These are phyloP conservation scores for Diversispora epigaea DNA, from an alignment of 192 early-diverging fungal species.

Conservation along the genomic window DNA sequence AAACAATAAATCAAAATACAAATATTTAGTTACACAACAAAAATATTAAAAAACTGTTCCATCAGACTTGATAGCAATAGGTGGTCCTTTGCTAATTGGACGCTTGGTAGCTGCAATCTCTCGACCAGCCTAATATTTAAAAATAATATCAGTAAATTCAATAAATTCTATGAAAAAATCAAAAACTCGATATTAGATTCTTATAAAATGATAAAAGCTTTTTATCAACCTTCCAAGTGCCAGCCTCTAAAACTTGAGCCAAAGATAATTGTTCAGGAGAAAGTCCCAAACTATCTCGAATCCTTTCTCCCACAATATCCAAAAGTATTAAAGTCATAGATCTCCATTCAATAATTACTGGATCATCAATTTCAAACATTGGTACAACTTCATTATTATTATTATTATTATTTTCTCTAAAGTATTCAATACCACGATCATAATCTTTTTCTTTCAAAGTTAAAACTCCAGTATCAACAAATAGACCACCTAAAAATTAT, in stretches of 20 bases:
- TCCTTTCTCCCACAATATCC: constrained; percentile 66
- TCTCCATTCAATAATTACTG: constrained; percentile 90
- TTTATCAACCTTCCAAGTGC: constrained; percentile 78
- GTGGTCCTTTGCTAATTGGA: constrained; percentile 81
- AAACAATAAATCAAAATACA: too few relatives aligned
- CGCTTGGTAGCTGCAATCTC: constrained; percentile 80
- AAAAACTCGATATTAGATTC: background rate
- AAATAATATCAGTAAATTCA: background rate
- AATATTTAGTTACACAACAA: too few relatives aligned
- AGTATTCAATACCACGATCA: constrained; percentile 59
- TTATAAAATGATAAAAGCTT: background rate
- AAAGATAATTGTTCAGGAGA: constrained; percentile 60
- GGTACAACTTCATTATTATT: constrained; percentile 52
- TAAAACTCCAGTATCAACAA: constrained; percentile 84
- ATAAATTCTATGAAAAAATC: background rate
- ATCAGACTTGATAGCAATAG: constrained; percentile 85
- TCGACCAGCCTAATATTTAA: constrained; percentile 62
- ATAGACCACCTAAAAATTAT: constrained; percentile 62
- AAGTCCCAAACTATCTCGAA: constrained; percentile 59
- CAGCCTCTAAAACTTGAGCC: constrained; percentile 86
- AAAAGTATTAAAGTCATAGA: constrained; percentile 84
- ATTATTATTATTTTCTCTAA: constrained; percentile 42
- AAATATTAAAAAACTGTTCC: constrained; percentile 75
- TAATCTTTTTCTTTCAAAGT: constrained; percentile 53
- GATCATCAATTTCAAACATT: constrained; percentile 73